Percentiles rank a stretch among this genome's conserved stretches.
phyloP scores from a whole-genome alignment of 2,329 filamentous ascomycete species.

The Venturiaceae sp. region DNA sequence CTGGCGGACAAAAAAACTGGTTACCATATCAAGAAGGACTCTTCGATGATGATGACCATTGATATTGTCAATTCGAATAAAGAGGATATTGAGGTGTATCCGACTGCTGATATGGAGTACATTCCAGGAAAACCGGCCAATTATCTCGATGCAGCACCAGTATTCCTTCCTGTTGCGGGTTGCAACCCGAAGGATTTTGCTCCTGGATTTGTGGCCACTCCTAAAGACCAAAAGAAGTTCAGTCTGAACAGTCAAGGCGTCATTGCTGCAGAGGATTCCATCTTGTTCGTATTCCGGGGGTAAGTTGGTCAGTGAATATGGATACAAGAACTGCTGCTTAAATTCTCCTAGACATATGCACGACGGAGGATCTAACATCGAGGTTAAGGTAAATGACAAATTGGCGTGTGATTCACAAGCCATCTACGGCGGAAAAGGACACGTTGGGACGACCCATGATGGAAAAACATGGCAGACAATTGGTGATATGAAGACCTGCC shows the following conservation, averaged over 20 bases:
- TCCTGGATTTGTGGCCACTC: background rate
- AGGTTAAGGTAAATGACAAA: background rate
- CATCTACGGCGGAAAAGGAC: conserved; percentile 2
- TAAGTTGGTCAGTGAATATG: too few species aligned
- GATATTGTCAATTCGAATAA: conserved; percentile 6
- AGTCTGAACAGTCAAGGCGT: background rate
- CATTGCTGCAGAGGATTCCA: conserved; percentile 1
- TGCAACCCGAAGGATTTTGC: background rate
- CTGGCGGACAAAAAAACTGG: background rate
- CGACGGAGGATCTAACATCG: conserved; percentile 2
- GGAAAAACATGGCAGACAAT: conserved; percentile 4
- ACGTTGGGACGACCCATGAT: background rate
- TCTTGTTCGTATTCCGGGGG: background rate
- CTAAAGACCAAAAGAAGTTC: background rate
- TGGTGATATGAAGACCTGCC: conserved; percentile 1
- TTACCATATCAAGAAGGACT: conserved; percentile 5
- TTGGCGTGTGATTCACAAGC: conserved; percentile 5
- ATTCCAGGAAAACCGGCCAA: background rate
- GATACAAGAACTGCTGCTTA: too few species aligned
- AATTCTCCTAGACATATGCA: conserved; percentile 5
- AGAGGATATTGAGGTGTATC: conserved; percentile 2
- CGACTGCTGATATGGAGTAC: conserved; percentile 4
- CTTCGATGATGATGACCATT: background rate
- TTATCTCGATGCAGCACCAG: background rate
- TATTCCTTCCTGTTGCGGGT: conserved; percentile 1